Evolutionary conservation across 768 basidiomycete genomes (phyloP).

Genomic region (Fomitopsis pulvina): DNA sequence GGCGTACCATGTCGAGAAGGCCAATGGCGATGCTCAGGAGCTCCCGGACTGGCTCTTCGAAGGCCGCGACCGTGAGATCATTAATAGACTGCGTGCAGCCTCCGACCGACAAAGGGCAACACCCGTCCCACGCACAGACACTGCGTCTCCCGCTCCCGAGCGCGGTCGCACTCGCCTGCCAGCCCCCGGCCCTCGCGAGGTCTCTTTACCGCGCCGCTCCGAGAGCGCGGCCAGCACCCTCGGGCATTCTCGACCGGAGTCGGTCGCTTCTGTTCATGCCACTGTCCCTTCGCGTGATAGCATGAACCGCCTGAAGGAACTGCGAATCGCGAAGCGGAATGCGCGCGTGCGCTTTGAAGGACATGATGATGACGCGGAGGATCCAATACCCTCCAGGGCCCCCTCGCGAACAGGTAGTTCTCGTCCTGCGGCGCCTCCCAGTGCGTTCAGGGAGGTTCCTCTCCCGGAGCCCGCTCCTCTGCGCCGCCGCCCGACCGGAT

Average conservation of each 20-base stretch:
- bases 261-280: background rate
- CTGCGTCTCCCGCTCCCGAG: slow-evolving; percentile 12
- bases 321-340: slow-evolving; percentile 20
- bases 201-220: background rate
- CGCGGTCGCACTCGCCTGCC: background rate
- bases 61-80: slow-evolving; percentile 41
- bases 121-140: slow-evolving; percentile 14
- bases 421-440: background rate
- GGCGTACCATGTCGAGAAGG: slow-evolving; percentile 58
- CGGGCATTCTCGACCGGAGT: background rate
- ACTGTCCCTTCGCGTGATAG: slow-evolving; percentile 3
- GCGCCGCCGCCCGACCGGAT: background rate
- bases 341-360: slow-evolving; percentile 18
- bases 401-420: background rate
- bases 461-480: background rate
- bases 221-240: background rate
- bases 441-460: background rate
- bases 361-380: slow-evolving; percentile 2
- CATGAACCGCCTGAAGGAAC: slow-evolving; percentile 17
- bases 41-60: slow-evolving; percentile 64
- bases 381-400: background rate
- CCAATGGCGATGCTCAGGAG: slow-evolving; percentile 41
- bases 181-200: background rate
- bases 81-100: slow-evolving; percentile 4
- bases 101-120: slow-evolving; percentile 6